phyloP scores from a whole-genome alignment of 257 asterid genomes.

The Capsicum rhomboideum region DNA sequence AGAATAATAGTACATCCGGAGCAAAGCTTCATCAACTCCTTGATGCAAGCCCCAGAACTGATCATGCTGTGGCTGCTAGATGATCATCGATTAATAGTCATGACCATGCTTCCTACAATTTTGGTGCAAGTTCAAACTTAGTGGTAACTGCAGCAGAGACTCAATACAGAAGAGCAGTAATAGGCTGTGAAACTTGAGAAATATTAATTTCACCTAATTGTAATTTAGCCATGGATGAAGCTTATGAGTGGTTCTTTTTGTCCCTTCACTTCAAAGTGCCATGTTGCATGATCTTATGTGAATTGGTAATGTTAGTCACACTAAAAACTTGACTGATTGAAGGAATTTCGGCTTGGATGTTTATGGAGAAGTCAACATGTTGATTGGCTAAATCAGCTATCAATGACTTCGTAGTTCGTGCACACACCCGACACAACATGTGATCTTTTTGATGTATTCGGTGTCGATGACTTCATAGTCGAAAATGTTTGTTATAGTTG shows the following conservation, averaged over 20 bases:
- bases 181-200: background rate
- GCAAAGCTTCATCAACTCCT: conserved; percentile 84
- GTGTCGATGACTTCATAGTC: background rate
- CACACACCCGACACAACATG: no score
- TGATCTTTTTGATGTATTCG: background rate
- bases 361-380: background rate
- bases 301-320: background rate
- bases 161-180: conserved; percentile 6
- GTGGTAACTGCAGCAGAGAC: no score
- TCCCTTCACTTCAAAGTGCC: background rate
- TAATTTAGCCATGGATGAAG: background rate
- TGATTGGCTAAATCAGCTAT: no score
- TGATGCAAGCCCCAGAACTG: conserved; percentile 47
- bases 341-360: background rate
- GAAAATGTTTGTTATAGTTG: background rate
- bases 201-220: background rate
- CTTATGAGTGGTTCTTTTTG: background rate
- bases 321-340: background rate
- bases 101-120: no score
- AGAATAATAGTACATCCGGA: conserved; percentile 33
- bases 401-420: no score
- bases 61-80: conserved; percentile 75
- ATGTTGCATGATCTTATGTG: background rate
- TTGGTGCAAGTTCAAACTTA: no score
- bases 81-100: conserved; percentile 11